Evolutionary conservation across 306 rosid genomes (phyloP), one percentile per base, ranked within the genome.

Genomic region (Malus orientalis): DNA sequence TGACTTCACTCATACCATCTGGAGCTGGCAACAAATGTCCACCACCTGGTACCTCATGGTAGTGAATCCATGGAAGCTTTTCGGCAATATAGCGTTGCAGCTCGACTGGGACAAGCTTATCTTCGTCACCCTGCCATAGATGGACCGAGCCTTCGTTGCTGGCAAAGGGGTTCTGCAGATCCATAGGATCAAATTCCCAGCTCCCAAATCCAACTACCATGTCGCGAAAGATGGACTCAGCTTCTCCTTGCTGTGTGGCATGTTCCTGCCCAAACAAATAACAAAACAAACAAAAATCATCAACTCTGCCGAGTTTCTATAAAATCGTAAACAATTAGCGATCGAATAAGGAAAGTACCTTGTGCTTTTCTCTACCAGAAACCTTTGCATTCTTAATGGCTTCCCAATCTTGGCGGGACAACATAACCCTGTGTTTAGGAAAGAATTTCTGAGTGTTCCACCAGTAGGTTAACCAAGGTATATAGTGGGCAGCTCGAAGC

Each of bases 81-180:
- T 68, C 65, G 9, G 38, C 86, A 64, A 91, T 81, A 40, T 81
- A 84, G 20, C 88, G 87, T 67, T 83, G 90, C 55, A 84, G 70
- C 15, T 9, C 58, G 63, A 63, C 80, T 0, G 88, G 84, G 63
- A 84, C 74, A 29, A 91, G 79, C 53, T 11, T 14, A 76, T 91
- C 92, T 0, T 89, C 91, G 33, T 77, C 86, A 18, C 97, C 93
- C 19, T 89, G 93, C 97, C 97, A 91, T 42, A 89, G 71, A 83
- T 91, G 91, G 65, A 87, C 89, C 0, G 85, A 73, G 6, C 79
- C 84, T 78, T 76, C 81, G n/a, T 78, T 72, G n/a, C 79, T 74
- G 3, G 83, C 74, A 20, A 84, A 86, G 42, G 95, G 90, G 74
- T 85, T 89, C 32, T 87, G 73, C 42, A 91, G 79, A 58, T 83